Conservation (phyloP, 768 basidiomycete species). For the Galerina sulciceps region DNA sequence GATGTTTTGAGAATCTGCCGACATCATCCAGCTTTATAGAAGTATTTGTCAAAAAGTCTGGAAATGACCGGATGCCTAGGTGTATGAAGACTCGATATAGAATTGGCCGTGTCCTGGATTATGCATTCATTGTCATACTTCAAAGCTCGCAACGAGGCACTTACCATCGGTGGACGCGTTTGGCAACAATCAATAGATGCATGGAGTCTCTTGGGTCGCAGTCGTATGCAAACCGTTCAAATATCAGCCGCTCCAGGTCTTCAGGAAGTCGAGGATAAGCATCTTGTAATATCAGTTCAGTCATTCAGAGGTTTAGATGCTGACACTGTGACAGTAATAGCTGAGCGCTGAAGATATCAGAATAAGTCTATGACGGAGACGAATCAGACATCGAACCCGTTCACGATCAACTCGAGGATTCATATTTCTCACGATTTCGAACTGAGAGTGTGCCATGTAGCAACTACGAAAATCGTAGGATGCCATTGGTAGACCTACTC, state of each 20-base stretch:
- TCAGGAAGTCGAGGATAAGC: background rate
- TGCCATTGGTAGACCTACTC: no score
- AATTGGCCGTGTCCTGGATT: background rate
- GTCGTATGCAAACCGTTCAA: background rate
- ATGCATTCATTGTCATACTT: background rate
- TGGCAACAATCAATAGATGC: background rate
- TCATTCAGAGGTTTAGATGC: no score
- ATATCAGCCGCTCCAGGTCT: slow-evolving; percentile 6
- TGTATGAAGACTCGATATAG: background rate
- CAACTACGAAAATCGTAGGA: no score
- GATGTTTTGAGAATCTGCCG: background rate
- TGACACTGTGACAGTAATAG: no score
- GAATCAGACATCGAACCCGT: no score
- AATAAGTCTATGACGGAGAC: no score
- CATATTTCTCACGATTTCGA: no score
- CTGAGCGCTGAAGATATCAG: no score
- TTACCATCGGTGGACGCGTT: background rate
- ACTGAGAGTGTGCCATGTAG: no score
- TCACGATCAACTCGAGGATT: no score
- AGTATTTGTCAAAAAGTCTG: background rate
- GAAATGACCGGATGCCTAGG: background rate
- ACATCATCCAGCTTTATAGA: background rate
- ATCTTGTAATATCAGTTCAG: background rate
- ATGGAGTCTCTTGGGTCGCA: background rate
- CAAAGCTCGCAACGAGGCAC: no score